phyloP scores from a whole-genome alignment of 2,329 filamentous ascomycete genomes.

The Epichloe hybrida region DNA sequence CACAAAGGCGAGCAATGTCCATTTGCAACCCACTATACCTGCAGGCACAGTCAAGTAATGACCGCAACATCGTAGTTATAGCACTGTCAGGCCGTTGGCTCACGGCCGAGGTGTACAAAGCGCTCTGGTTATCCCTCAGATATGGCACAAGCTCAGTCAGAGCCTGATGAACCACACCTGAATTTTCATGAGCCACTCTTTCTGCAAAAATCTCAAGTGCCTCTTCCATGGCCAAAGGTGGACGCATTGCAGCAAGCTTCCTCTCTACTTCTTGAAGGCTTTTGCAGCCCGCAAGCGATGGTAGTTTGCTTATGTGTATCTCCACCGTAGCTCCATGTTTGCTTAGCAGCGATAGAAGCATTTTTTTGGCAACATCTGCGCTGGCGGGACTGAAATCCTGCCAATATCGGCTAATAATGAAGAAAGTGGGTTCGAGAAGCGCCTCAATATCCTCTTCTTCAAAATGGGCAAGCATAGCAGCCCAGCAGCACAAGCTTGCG shows the following conservation, averaged over 20 bases:
- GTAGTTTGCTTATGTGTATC: conserved; percentile 60
- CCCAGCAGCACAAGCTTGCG: conserved; percentile 74
- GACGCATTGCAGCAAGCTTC: conserved; percentile 53
- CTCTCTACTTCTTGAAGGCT: conserved; percentile 54
- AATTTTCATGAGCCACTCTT: conserved; percentile 70
- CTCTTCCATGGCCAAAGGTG: conserved; percentile 7
- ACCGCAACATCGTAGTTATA: conserved; percentile 57
- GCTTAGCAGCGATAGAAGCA: conserved; percentile 54
- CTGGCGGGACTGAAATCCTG: conserved; percentile 45
- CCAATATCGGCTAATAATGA: conserved; percentile 78
- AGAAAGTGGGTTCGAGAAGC: conserved; percentile 79
- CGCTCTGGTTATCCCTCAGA: conserved; percentile 58
- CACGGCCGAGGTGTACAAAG: conserved; percentile 65
- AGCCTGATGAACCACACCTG: conserved; percentile 71
- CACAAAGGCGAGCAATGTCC: conserved; percentile 59
- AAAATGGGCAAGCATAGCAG: conserved; percentile 59
- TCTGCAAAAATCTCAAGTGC: conserved; percentile 39
- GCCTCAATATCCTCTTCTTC: conserved; percentile 66
- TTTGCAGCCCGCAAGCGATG: conserved; percentile 60
- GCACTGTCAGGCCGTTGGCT: conserved; percentile 73
- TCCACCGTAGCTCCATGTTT: conserved; percentile 47
- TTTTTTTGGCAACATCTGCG: conserved; percentile 43
- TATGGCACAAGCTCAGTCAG: conserved; percentile 64
- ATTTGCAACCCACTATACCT: conserved; percentile 58
- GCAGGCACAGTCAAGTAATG: conserved; percentile 72